phyloP scores from a whole-genome alignment of 345 rosid genomes.

The thale cress (Arabidopsis thaliana) region TAIR10.1 NC_003074.8:20843001-20843500 shows the following conservation, averaged over 20 bases:
- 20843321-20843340: constrained; percentile 54
- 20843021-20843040: constrained; percentile 35
- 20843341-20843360: constrained; percentile 63
- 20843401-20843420: not conserved
- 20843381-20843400: not conserved
- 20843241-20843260: constrained; percentile 10
- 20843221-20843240: not conserved
- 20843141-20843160: constrained; percentile 80
- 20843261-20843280: constrained; percentile 88
- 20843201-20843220: not conserved
- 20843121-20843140: constrained; percentile 59
- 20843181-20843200: not conserved
- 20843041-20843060: constrained; percentile 85
- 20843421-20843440: constrained; percentile 28
- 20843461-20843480: constrained; percentile 74
- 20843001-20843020: not conserved
- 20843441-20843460: constrained; percentile 51
- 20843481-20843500: constrained; percentile 84
- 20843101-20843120: constrained; percentile 76
- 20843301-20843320: constrained; percentile 47
- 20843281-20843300: constrained; percentile 68
- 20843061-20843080: constrained; percentile 77
- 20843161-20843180: constrained; percentile 57
- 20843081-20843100: constrained; percentile 71
- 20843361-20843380: constrained; percentile 71